Percentiles rank a stretch among this genome's conserved stretches.
These are phyloP conservation scores for Colletotrichum liriopes DNA, from an alignment of 2,329 filamentous ascomycete species.

Conservation along the genomic window DNA sequence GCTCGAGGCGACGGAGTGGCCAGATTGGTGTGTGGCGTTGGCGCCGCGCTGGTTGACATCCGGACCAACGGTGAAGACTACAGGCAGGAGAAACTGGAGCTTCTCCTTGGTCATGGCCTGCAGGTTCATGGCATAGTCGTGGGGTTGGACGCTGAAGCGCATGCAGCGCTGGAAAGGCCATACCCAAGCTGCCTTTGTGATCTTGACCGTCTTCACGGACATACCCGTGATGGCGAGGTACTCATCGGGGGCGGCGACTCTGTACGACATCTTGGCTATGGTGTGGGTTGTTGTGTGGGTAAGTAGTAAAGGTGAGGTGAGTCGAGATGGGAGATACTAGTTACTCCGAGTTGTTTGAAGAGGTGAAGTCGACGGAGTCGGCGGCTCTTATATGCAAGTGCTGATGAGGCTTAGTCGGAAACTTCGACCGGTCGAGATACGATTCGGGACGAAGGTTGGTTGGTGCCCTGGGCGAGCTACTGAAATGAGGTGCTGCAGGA, in stretches of 20 bases:
- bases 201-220: slow-evolving; percentile 80
- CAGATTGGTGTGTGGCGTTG: slow-evolving; percentile 51
- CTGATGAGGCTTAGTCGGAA: neutral
- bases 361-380: neutral
- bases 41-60: slow-evolving; percentile 75
- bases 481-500: neutral
- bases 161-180: slow-evolving; percentile 79
- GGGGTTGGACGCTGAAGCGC: slow-evolving; percentile 77
- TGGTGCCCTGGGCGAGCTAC: neutral
- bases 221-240: slow-evolving; percentile 91
- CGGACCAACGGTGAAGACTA: slow-evolving; percentile 89
- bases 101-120: slow-evolving; percentile 94
- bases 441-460: neutral
- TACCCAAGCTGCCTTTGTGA: slow-evolving; percentile 84
- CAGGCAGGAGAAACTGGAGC: slow-evolving; percentile 84
- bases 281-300: slow-evolving; percentile 46
- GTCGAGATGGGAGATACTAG: neutral
- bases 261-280: slow-evolving; percentile 70
- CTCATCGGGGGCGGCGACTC: slow-evolving; percentile 81
- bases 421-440: neutral
- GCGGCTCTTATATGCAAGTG: neutral
- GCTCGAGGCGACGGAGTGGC: slow-evolving; percentile 38
- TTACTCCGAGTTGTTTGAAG: neutral
- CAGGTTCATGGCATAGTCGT: slow-evolving; percentile 86
- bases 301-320: neutral